Evolutionary conservation across 805 yeast genomes (phyloP).

Genomic region (Candida gorgasii): DNA sequence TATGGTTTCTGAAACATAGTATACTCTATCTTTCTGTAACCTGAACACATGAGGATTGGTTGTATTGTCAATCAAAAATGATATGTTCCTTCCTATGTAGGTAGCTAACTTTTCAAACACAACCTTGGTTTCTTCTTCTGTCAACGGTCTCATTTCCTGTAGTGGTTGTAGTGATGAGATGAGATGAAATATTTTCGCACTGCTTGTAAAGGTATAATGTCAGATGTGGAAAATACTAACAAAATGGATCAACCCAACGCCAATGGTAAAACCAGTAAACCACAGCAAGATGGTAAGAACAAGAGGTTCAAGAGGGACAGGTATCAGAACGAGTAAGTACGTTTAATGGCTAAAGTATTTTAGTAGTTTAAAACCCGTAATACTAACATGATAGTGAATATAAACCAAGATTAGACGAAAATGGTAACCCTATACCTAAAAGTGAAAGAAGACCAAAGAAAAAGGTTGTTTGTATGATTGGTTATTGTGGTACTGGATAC

Average conservation of each 20-base stretch:
- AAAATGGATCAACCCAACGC: constrained; percentile 10
- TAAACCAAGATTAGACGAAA: constrained; percentile 53
- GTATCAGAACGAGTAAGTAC: constrained; percentile 57
- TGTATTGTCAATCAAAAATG: constrained; percentile 79
- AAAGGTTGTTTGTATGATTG: constrained; percentile 87
- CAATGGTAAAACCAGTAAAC: constrained; percentile 10
- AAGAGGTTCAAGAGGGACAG: constrained; percentile 16
- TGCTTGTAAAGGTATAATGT: constrained; percentile 2
- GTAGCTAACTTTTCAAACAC: constrained; percentile 95
- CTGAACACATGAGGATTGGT: constrained; percentile 93
- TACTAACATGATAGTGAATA: constrained; percentile 27
- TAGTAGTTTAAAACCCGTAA: not conserved
- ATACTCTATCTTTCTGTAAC: constrained; percentile 93
- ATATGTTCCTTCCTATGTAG: constrained; percentile 94
- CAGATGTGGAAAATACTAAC: constrained; percentile 9
- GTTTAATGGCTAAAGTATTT: constrained; percentile 24
- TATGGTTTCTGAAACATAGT: constrained; percentile 80
- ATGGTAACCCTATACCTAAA: constrained; percentile 60
- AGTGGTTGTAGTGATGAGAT: constrained; percentile 12
- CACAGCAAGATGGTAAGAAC: constrained; percentile 3
- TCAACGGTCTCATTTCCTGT: constrained; percentile 96
- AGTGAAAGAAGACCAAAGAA: constrained; percentile 76
- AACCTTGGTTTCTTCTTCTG: constrained; percentile 95
- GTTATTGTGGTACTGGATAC: constrained; percentile 95
- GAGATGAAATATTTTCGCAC: constrained; percentile 8